Evolutionary conservation across 179 eudicot species (phyloP), one percentile per base, ranked within the genome.

Genomic region (Carnegiea gigantea): DNA sequence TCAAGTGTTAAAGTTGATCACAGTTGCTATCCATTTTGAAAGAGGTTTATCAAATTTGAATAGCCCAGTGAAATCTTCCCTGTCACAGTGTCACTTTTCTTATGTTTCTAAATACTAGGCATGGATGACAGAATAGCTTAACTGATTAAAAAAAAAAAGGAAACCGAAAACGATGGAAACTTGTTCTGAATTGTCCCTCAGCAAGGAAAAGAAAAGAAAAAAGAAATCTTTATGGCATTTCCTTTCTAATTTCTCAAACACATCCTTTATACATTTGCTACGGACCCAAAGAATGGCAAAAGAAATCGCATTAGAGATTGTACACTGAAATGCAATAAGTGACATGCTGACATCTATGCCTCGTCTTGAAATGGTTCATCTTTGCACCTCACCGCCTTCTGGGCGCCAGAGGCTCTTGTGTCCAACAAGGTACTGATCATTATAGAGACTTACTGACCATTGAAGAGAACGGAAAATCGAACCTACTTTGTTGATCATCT

Each of bases 391-490:
- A 13, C 86, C 89, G 30, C 76, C 86, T 40, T 60, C 81, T 9
- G 99, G 99, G 24, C 98, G 94, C 99, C 98, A 94, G 17, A 91
- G 89, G 46, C 89, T 90, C 82, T 94, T 94, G 84, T 86, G 81
- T 21, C 92, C 95, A 20, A 95, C 93, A 78, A 95, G 97, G 81
- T 90, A 94, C 65, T 79, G 86, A 10, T 86, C 88, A 64, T 91
- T 88, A 81, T 89, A 82, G 12, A 90, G 21, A 76, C 46, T 88
- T 30, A 88, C 70, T 13, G 91, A 86, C 99, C 98, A 95, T 77
- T 95, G 93, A 79, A 95, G 93, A 51, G 98, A 92, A 49, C 80
- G 91, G 76, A 95, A 84, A 82, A 95, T 85, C 17, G 90, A 86
- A 75, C 86, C 79, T 17, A 95, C 83, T 73, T 86, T 84, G 73